These are phyloP conservation scores for Hamigera avellanea DNA, from an alignment of 495 filamentous ascomycete genomes.

Conservation along the genomic window DNA sequence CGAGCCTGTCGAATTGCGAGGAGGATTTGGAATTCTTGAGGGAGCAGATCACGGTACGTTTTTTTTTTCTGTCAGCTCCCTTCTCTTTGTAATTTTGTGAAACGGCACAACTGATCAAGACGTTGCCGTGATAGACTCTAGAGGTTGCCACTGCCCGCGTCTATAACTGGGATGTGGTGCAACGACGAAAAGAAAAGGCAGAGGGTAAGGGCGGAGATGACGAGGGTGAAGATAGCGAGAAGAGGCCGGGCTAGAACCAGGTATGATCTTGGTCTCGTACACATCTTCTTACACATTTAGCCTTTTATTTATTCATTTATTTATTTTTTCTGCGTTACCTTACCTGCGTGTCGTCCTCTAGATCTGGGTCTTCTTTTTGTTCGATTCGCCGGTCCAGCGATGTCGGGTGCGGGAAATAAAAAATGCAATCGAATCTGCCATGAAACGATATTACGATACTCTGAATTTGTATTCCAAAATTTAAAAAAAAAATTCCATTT, in stretches of 20 bases:
- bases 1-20: conserved; percentile 72
- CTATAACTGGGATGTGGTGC: conserved; percentile 97
- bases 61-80: conserved; percentile 1
- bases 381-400: too few species aligned
- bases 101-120: neutral
- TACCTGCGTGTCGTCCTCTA: too few species aligned
- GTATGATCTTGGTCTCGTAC: neutral
- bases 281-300: neutral
- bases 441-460: too few species aligned
- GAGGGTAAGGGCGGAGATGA: conserved; percentile 43
- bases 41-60: conserved; percentile 85
- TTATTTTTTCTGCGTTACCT: too few species aligned
- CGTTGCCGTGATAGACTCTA: conserved; percentile 51
- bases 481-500: too few species aligned
- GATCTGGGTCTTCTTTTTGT: too few species aligned
- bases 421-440: too few species aligned
- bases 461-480: too few species aligned
- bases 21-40: conserved; percentile 94
- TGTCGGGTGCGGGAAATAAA: too few species aligned
- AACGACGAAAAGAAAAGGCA: conserved; percentile 82
- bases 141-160: conserved; percentile 92
- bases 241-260: conserved; percentile 2
- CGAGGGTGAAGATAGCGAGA: conserved; percentile 6
- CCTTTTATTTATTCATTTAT: too few species aligned
- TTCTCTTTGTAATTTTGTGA: conserved; percentile 1